phyloP scores from a whole-genome alignment of 164 flowering plant genomes.

The Sextonia rubra region DNA sequence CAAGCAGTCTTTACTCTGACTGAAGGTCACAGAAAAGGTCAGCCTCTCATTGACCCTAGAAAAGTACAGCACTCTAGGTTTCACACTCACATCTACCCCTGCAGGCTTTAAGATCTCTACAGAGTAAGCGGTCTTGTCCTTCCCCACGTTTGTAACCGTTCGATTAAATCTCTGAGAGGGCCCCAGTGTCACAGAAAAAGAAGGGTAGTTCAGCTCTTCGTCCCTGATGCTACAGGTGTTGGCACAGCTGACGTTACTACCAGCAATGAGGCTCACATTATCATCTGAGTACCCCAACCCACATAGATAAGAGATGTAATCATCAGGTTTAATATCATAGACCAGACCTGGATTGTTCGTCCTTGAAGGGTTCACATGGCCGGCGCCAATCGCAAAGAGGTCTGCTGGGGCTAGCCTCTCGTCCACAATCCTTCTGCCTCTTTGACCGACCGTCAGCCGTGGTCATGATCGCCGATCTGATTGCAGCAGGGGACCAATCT shows the following conservation, averaged over 20 bases:
- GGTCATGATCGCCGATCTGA: conserved; percentile 8
- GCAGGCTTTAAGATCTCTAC: conserved; percentile 19
- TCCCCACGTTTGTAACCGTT: conserved; percentile 46
- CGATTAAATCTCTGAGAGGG: conserved; percentile 11
- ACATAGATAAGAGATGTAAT: conserved; percentile 50
- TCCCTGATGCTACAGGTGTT: conserved; percentile 6
- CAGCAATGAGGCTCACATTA: not conserved
- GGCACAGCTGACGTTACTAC: not conserved
- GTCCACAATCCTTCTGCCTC: conserved; percentile 26
- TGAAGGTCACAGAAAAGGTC: not conserved
- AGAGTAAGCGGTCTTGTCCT: conserved; percentile 22
- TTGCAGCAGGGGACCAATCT: conserved; percentile 9
- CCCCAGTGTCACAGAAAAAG: conserved; percentile 14
- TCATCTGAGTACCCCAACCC: conserved; percentile 25
- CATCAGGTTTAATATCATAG: conserved; percentile 11
- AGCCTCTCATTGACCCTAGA: conserved; percentile 21
- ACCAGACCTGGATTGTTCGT: conserved; percentile 5
- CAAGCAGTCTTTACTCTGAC: not conserved
- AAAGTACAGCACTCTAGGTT: conserved; percentile 12
- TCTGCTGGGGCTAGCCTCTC: conserved; percentile 25
- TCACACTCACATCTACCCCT: too few species aligned
- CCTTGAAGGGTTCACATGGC: conserved; percentile 31
- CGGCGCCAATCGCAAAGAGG: conserved; percentile 40
- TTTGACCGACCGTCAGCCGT: conserved; percentile 25
- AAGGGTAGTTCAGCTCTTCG: conserved; percentile 16